phyloP scores from a whole-genome alignment of 2,329 filamentous ascomycete species.

The Teratosphaeria pseudoeucalypti region DNA sequence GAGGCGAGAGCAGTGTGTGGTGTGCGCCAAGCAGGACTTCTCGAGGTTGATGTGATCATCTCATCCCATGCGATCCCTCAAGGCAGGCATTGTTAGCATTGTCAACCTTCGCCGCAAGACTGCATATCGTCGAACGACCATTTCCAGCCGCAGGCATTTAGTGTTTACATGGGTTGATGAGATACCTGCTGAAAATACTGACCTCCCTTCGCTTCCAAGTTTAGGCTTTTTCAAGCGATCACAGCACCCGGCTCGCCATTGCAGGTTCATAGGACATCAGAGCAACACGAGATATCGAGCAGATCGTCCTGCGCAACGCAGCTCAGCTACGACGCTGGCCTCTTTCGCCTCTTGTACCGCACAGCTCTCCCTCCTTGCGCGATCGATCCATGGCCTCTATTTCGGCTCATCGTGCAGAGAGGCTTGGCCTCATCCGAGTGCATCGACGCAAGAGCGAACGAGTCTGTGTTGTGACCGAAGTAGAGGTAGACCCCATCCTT shows the following conservation, averaged over 20 bases:
- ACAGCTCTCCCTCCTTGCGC: conserved; percentile 17
- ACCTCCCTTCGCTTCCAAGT: background rate
- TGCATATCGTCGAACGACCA: too few relatives aligned
- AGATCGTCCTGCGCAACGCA: background rate
- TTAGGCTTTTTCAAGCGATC: background rate
- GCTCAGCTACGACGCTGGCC: background rate
- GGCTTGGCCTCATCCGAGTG: conserved; percentile 64
- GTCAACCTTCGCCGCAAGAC: too few relatives aligned
- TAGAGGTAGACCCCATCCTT: conserved; percentile 68
- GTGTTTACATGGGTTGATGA: background rate
- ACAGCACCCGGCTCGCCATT: background rate
- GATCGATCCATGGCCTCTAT: conserved; percentile 39
- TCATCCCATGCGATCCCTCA: too few relatives aligned
- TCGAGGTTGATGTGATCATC: too few relatives aligned
- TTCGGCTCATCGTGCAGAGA: conserved; percentile 79
- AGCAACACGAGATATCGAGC: background rate
- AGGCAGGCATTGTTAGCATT: too few relatives aligned
- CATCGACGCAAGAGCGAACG: conserved; percentile 77
- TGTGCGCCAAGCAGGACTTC: background rate
- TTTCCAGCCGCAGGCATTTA: too few relatives aligned
- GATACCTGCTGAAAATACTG: background rate
- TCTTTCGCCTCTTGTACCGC: background rate
- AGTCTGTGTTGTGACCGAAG: conserved; percentile 94
- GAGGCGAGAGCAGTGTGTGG: background rate
- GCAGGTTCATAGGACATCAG: background rate